These are phyloP conservation scores for Hypoxylon lienhwacheense DNA, from an alignment of 495 filamentous ascomycete genomes.

Conservation along the genomic window DNA sequence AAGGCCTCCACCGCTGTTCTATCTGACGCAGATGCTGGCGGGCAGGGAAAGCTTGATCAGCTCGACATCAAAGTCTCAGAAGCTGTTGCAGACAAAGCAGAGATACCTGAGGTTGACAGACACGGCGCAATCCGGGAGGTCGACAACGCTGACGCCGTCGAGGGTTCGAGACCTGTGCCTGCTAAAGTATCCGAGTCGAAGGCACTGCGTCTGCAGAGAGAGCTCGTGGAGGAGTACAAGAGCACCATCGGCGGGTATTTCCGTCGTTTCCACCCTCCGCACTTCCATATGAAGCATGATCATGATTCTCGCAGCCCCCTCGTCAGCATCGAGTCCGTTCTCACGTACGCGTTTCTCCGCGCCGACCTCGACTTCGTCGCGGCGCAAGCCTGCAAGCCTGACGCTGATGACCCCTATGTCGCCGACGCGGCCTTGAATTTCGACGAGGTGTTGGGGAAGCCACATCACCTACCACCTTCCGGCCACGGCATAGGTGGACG, in stretches of 20 bases:
- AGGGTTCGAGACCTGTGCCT: slow-evolving; percentile 38
- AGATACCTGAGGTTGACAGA: slow-evolving; percentile 33
- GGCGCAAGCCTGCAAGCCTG: slow-evolving; percentile 74
- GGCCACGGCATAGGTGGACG: slow-evolving; percentile 64
- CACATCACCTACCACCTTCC: slow-evolving; percentile 56
- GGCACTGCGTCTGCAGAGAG: slow-evolving; percentile 62
- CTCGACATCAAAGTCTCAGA: slow-evolving; percentile 45
- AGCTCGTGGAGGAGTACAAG: slow-evolving; percentile 76
- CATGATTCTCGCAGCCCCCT: slow-evolving; percentile 31
- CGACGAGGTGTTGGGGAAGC: slow-evolving; percentile 73
- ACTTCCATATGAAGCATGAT: slow-evolving; percentile 46
- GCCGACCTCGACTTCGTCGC: slow-evolving; percentile 91
- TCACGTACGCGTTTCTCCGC: slow-evolving; percentile 89
- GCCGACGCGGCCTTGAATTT: slow-evolving; percentile 77
- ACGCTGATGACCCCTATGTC: slow-evolving; percentile 64
- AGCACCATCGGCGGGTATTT: slow-evolving; percentile 92
- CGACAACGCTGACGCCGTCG: slow-evolving; percentile 33
- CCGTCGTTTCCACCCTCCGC: slow-evolving; percentile 78
- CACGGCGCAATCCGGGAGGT: slow-evolving; percentile 35
- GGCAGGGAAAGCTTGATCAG: slow-evolving; percentile 34
- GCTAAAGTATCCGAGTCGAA: slow-evolving; percentile 44
- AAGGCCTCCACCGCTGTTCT: background rate
- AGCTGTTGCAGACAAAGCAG: slow-evolving; percentile 39
- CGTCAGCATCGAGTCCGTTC: slow-evolving; percentile 60
- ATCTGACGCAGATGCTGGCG: slow-evolving; percentile 26